A percentile compares a stretch with the other conserved stretches of the same genome.
Conservation (phyloP, 2,329 filamentous ascomycete genomes). For the Pseudonectria foliicola region DNA sequence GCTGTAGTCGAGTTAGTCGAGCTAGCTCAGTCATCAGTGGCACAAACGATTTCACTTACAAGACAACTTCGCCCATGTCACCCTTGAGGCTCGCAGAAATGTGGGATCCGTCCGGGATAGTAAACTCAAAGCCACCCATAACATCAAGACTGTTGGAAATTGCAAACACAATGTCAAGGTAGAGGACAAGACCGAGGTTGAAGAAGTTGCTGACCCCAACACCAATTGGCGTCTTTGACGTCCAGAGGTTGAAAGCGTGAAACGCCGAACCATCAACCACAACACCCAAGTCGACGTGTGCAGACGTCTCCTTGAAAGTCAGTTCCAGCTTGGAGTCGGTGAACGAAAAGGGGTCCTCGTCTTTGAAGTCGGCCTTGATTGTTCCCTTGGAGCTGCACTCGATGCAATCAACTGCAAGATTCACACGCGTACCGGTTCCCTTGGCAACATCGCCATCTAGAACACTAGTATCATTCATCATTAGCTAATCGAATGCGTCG, state of each 20-base stretch:
- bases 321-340: neutral
- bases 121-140: slow-evolving; percentile 3
- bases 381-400: slow-evolving; percentile 1
- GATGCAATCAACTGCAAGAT: slow-evolving; percentile 1
- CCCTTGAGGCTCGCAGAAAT: neutral
- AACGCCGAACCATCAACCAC: neutral
- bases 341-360: neutral
- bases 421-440: neutral
- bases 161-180: slow-evolving; percentile 2
- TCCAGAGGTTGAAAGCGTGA: neutral
- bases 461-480: too few relatives aligned
- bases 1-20: too few relatives aligned
- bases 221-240: too few relatives aligned
- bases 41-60: neutral
- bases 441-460: too few relatives aligned
- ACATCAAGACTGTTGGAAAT: neutral
- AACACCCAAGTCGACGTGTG: slow-evolving; percentile 1
- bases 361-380: neutral
- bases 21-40: too few relatives aligned
- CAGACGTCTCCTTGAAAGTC: neutral
- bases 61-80: neutral
- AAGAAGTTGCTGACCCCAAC: neutral
- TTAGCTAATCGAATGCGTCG: too few relatives aligned
- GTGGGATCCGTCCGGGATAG: slow-evolving; percentile 3
- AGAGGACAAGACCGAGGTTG: slow-evolving; percentile 1